Conservation (phyloP, 2,329 filamentous ascomycete species). For the Pestalotiopsis sp. region DNA sequence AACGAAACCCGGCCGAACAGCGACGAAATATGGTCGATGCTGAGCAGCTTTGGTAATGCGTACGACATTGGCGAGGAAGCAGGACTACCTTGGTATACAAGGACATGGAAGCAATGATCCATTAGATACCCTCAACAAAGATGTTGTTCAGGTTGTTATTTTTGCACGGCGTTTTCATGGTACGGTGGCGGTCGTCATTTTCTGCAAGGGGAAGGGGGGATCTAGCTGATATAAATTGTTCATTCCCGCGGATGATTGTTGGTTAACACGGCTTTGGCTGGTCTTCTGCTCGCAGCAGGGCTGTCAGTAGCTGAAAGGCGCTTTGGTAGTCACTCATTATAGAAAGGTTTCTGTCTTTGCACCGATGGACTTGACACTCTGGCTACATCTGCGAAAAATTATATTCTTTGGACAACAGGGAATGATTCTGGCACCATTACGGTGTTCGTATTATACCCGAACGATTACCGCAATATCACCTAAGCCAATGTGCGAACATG, state of each 20-base stretch:
- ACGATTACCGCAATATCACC: too few species aligned
- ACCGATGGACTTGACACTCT: not conserved
- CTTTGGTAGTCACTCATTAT: not conserved
- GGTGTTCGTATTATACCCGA: too few species aligned
- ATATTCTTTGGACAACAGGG: not conserved
- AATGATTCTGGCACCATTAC: too few species aligned
- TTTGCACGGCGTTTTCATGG: not conserved
- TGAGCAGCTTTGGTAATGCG: constrained; percentile 29
- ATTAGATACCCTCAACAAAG: not conserved
- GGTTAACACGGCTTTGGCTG: not conserved
- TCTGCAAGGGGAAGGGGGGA: not conserved
- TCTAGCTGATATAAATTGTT: not conserved
- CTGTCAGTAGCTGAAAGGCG: not conserved
- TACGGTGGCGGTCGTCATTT: not conserved
- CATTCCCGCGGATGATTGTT: not conserved
- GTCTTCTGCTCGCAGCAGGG: not conserved
- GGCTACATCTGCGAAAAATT: not conserved
- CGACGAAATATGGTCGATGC: constrained; percentile 26
- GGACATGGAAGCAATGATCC: not conserved
- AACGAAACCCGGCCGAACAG: constrained; percentile 23
- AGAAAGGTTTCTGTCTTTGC: not conserved
- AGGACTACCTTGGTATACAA: not conserved
- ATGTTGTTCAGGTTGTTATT: not conserved
- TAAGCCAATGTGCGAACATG: too few species aligned
- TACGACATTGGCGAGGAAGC: not conserved